Conservation (phyloP, 2,329 filamentous ascomycete species). For the Arthroderma sp. region DNA sequence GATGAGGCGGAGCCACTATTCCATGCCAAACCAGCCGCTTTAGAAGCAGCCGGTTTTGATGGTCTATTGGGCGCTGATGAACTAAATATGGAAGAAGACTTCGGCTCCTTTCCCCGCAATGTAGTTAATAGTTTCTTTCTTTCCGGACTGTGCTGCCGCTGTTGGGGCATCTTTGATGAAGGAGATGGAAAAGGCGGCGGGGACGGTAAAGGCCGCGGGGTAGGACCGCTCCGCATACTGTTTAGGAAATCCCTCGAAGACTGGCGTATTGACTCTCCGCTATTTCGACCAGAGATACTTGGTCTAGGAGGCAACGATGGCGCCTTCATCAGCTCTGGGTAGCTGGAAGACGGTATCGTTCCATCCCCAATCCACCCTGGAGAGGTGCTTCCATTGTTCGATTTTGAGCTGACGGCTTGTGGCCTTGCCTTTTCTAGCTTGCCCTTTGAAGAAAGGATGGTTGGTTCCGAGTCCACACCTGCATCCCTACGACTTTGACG, state of each 20-base stretch:
- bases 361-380: slow-evolving; percentile 62
- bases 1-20: slow-evolving; percentile 22
- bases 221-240: too few relatives aligned
- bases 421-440: slow-evolving; percentile 12
- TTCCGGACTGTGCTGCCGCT: neutral
- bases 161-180: neutral
- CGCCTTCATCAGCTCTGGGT: slow-evolving; percentile 67
- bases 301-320: slow-evolving; percentile 37
- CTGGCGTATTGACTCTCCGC: slow-evolving; percentile 35
- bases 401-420: slow-evolving; percentile 8
- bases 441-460: slow-evolving; percentile 11
- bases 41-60: slow-evolving; percentile 34
- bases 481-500: slow-evolving; percentile 50
- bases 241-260: slow-evolving; percentile 5
- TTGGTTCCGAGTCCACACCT: slow-evolving; percentile 21
- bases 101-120: slow-evolving; percentile 8
- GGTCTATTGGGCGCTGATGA: slow-evolving; percentile 2
- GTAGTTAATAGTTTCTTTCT: slow-evolving; percentile 7
- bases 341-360: slow-evolving; percentile 67
- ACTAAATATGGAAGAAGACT: slow-evolving; percentile 21
- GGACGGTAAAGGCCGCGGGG: neutral
- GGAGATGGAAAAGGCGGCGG: neutral
- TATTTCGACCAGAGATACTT: too few relatives aligned
- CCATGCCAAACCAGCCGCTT: slow-evolving; percentile 53
- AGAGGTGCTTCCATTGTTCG: slow-evolving; percentile 7